Conservation (phyloP, 2,329 filamentous ascomycete species). For the Thelonectria olida region DNA sequence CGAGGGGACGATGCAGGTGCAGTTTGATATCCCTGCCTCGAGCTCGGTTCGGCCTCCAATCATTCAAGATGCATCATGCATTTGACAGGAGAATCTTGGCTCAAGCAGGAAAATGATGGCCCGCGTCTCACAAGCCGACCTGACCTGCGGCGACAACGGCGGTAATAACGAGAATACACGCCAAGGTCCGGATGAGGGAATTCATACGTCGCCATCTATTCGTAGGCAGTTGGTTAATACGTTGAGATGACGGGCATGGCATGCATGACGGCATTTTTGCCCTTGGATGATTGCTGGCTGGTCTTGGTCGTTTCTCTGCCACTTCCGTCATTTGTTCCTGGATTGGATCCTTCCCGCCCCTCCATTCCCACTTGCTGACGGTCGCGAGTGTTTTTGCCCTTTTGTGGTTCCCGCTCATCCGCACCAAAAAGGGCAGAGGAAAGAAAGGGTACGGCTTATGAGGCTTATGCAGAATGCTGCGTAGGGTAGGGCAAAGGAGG, state of each 20-base stretch:
- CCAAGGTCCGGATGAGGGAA: slow-evolving; percentile 6
- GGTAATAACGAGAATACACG: not conserved
- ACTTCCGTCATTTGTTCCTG: slow-evolving; percentile 17
- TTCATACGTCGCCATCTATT: not conserved
- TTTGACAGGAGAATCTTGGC: not conserved
- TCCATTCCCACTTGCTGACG: slow-evolving; percentile 6
- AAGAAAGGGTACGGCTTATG: not conserved
- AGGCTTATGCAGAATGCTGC: slow-evolving; percentile 1
- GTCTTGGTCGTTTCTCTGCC: not conserved
- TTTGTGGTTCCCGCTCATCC: not conserved
- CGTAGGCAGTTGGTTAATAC: too few species aligned
- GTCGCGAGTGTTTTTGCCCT: not conserved
- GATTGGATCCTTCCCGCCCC: slow-evolving; percentile 18
- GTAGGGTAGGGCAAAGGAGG: slow-evolving; percentile 4
- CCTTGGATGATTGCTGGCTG: not conserved
- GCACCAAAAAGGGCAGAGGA: not conserved
- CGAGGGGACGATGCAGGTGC: not conserved
- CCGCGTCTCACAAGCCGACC: not conserved
- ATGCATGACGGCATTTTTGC: not conserved
- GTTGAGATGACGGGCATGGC: not conserved
- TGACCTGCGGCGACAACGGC: not conserved
- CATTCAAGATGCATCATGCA: not conserved
- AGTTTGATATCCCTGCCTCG: not conserved
- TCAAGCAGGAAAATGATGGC: too few species aligned
- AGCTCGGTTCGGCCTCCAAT: not conserved